Evolutionary conservation across 176 grass and related monocot species (phyloP).

Genomic region (Carex myosuroides): DNA sequence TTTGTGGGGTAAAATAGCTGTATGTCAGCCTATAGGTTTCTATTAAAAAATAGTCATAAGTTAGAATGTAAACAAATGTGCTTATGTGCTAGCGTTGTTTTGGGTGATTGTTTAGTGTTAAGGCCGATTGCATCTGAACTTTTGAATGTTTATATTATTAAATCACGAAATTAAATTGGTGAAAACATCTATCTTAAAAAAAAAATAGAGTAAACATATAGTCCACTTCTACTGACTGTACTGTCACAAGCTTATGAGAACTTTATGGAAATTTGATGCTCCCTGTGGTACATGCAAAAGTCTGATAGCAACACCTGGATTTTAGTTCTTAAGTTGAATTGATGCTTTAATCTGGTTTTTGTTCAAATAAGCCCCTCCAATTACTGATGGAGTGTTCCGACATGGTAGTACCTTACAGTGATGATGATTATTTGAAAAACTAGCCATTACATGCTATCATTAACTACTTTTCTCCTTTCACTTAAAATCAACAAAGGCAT

Average conservation of each 20-base stretch:
- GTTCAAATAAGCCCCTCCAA: background rate
- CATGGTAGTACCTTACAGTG: background rate
- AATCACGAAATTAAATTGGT: background rate
- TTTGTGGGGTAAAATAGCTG: background rate
- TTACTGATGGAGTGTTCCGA: background rate
- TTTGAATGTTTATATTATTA: background rate
- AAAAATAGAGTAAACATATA: background rate
- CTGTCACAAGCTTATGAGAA: background rate
- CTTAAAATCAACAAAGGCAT: background rate
- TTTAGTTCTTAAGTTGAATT: background rate
- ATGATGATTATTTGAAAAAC: background rate
- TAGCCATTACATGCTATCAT: background rate
- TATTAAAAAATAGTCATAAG: background rate
- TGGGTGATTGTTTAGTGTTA: background rate
- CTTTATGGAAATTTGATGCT: background rate
- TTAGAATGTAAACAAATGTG: background rate
- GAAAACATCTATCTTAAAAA: background rate
- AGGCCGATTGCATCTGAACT: background rate
- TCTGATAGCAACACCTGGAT: too few relatives aligned
- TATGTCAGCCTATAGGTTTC: too few relatives aligned
- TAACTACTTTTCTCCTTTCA: background rate
- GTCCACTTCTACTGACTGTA: background rate
- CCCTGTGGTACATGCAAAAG: background rate
- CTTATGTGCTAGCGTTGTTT: background rate
- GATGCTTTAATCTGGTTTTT: background rate